These are phyloP conservation scores for Auricularia sp. DNA, from an alignment of 768 basidiomycete genomes.

Conservation along the genomic window DNA sequence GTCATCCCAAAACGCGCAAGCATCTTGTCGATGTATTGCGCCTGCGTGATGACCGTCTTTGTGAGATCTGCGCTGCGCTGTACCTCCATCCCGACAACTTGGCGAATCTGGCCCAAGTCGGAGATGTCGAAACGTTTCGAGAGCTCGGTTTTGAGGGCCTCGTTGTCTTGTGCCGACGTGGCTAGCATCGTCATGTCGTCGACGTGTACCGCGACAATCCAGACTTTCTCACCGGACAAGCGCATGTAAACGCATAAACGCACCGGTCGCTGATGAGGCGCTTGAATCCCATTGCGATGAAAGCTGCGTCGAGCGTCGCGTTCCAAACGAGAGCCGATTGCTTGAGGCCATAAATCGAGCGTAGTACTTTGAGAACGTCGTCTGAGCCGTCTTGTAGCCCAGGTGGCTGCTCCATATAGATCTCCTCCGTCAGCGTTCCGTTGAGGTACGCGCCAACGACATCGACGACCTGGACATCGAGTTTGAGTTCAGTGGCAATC, in stretches of 20 bases:
- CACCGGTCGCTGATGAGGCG: conserved; percentile 7
- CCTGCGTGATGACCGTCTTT: not conserved
- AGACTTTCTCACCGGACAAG: not conserved
- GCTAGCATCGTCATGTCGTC: conserved; percentile 21
- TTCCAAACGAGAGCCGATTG: conserved; percentile 9
- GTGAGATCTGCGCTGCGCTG: not conserved
- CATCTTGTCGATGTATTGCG: no score
- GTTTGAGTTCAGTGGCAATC: conserved; percentile 10
- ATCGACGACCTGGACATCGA: conserved; percentile 23
- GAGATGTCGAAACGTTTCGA: conserved; percentile 15
- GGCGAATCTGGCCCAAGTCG: conserved; percentile 16
- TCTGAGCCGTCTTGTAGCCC: conserved; percentile 12
- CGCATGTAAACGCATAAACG: conserved; percentile 10
- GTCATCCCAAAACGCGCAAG: not conserved
- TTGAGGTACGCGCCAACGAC: conserved; percentile 23
- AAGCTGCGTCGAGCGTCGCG: conserved; percentile 7
- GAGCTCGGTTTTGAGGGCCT: conserved; percentile 18
- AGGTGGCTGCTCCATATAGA: conserved; percentile 24
- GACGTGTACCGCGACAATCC: not conserved
- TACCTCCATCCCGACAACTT: not conserved
- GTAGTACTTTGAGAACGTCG: not conserved
- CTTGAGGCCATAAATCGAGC: conserved; percentile 9
- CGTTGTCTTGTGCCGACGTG: conserved; percentile 11
- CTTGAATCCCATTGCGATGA: conserved; percentile 11
- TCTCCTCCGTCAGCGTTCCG: conserved; percentile 20